Percentiles rank a stretch among this genome's conserved stretches.
These are phyloP conservation scores for Dothistroma septosporum DNA, from an alignment of 2,329 filamentous ascomycete species.

Conservation along the genomic window DNA sequence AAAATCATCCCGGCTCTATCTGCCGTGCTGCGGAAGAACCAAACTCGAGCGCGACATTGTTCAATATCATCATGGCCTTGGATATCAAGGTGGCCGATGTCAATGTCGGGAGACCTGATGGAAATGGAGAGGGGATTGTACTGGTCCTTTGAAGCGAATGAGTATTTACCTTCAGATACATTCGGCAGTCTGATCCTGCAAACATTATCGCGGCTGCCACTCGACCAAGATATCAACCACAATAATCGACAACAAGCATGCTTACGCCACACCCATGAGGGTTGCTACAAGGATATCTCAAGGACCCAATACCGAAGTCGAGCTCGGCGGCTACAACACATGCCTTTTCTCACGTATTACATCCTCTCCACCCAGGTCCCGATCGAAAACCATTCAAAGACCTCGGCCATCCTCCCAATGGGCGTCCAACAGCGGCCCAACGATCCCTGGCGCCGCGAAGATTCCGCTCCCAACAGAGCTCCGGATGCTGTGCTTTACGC, in stretches of 20 bases:
- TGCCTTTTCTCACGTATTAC: too few species aligned
- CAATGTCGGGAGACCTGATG: slow-evolving; percentile 32
- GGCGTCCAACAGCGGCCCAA: too few species aligned
- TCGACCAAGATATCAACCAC: background rate
- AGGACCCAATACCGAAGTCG: background rate
- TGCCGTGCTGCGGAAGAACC: slow-evolving; percentile 30
- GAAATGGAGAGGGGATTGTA: slow-evolving; percentile 24
- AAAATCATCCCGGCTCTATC: slow-evolving; percentile 21
- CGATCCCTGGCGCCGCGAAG: too few species aligned
- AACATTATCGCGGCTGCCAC: too few species aligned
- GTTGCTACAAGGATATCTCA: background rate
- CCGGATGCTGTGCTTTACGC: too few species aligned
- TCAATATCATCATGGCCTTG: slow-evolving; percentile 40
- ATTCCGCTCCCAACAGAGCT: too few species aligned
- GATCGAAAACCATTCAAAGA: too few species aligned
- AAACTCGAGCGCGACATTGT: slow-evolving; percentile 31
- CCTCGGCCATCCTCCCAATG: too few species aligned
- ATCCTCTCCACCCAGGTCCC: too few species aligned
- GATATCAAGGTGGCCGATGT: slow-evolving; percentile 28
- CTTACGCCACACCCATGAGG: background rate
- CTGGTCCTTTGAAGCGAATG: background rate
- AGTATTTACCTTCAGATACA: background rate
- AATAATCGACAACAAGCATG: background rate
- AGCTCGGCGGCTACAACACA: too few species aligned
- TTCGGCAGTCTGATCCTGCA: background rate